phyloP scores from a whole-genome alignment of 2,329 filamentous ascomycete species.

The Zymoseptoria ardabiliae region DNA sequence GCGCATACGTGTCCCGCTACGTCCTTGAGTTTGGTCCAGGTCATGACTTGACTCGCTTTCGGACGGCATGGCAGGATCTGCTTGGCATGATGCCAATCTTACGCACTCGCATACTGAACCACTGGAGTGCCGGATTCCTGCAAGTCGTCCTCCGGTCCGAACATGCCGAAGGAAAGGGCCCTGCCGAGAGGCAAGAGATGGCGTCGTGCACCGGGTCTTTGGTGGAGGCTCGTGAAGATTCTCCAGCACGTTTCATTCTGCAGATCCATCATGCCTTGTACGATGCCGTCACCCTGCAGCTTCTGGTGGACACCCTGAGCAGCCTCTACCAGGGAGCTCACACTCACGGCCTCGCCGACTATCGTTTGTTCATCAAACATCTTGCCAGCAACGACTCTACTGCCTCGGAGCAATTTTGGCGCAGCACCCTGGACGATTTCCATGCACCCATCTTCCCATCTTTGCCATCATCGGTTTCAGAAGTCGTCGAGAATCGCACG shows the following conservation, averaged over 20 bases:
- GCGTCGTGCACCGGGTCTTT: conserved; percentile 17
- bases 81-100: conserved; percentile 30
- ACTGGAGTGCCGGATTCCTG: conserved; percentile 4
- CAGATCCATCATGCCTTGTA: conserved; percentile 34
- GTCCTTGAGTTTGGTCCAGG: conserved; percentile 6
- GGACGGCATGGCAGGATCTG: conserved; percentile 33
- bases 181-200: conserved; percentile 33
- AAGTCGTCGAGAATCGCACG: conserved; percentile 9
- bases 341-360: conserved; percentile 1
- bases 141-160: conserved; percentile 23
- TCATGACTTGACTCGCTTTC: conserved; percentile 28
- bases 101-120: conserved; percentile 27
- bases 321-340: background rate
- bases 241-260: background rate
- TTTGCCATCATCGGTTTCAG: conserved; percentile 21
- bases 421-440: conserved; percentile 23
- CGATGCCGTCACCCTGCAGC: conserved; percentile 33
- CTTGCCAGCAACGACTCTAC: conserved; percentile 19
- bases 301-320: conserved; percentile 29
- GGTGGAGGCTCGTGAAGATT: conserved; percentile 19
- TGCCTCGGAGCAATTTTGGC: conserved; percentile 30
- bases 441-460: conserved; percentile 30
- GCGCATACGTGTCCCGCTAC: conserved; percentile 46
- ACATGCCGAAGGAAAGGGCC: conserved; percentile 34
- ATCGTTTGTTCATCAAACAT: conserved; percentile 30